phyloP scores from a whole-genome alignment of 2,329 filamentous ascomycete genomes.

The Xylogone sp. region DNA sequence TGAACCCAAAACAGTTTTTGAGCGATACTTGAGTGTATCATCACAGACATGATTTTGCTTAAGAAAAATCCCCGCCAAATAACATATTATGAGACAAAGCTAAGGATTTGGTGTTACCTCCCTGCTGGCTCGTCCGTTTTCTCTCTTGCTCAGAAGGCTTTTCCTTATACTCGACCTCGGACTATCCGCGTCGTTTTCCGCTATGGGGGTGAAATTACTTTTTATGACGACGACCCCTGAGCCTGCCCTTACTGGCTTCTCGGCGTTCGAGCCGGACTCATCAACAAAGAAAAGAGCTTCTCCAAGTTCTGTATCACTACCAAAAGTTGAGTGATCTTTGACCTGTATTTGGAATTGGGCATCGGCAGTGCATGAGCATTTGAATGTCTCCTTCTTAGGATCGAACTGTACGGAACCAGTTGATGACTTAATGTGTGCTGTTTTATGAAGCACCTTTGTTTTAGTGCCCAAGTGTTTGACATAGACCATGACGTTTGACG shows the following conservation, averaged over 20 bases:
- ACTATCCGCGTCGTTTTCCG: constrained; percentile 33
- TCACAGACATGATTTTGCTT: background rate
- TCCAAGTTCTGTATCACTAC: constrained; percentile 77
- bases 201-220: constrained; percentile 63
- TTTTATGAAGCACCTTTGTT: constrained; percentile 82
- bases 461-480: constrained; percentile 66
- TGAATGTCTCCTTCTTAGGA: constrained; percentile 65
- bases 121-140: constrained; percentile 32
- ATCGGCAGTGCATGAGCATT: constrained; percentile 73
- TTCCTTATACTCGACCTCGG: constrained; percentile 45
- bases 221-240: constrained; percentile 67
- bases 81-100: background rate
- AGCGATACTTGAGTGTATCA: too few species aligned
- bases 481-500: constrained; percentile 73
- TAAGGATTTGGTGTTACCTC: constrained; percentile 36
- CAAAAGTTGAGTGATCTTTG: constrained; percentile 81
- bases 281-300: constrained; percentile 91
- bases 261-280: constrained; percentile 62
- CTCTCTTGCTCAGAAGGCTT: constrained; percentile 53
- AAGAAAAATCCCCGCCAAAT: background rate
- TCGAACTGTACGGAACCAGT: constrained; percentile 66
- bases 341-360: constrained; percentile 82
- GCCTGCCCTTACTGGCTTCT: constrained; percentile 74
- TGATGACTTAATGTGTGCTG: constrained; percentile 78
- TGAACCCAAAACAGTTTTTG: background rate